Conservation (phyloP, 2,329 filamentous ascomycete species). For the Aspergillaceae sp. region DNA sequence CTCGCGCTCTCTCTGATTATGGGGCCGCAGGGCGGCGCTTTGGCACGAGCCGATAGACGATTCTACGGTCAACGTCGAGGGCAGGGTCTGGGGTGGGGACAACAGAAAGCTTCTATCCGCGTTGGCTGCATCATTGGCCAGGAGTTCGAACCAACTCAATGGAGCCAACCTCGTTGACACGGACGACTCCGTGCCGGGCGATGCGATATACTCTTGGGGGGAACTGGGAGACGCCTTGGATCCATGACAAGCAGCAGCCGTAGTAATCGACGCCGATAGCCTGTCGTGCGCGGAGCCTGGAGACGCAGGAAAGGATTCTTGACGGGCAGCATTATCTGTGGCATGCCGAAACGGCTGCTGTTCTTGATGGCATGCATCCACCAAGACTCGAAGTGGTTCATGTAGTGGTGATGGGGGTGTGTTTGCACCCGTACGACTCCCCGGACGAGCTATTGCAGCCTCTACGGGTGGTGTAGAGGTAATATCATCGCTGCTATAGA, state of each 20-base stretch:
- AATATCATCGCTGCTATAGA: constrained; percentile 8
- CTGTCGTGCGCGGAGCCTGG: constrained; percentile 1
- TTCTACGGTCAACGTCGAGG: constrained; percentile 7
- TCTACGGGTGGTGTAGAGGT: neutral
- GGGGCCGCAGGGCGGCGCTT: constrained; percentile 4
- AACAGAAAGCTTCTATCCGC: constrained; percentile 7
- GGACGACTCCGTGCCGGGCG: constrained; percentile 26
- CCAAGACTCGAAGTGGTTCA: constrained; percentile 8
- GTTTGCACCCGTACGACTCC: neutral
- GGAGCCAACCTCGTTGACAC: constrained; percentile 34
- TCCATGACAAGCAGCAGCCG: constrained; percentile 2
- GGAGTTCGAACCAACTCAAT: constrained; percentile 41
- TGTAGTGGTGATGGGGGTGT: constrained; percentile 2
- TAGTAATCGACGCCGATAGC: constrained; percentile 1
- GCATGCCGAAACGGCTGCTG: constrained; percentile 1
- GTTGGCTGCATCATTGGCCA: constrained; percentile 15
- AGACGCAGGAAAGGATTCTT: constrained; percentile 2
- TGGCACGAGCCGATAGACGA: constrained; percentile 10
- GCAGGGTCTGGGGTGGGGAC: constrained; percentile 12
- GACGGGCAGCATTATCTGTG: constrained; percentile 1
- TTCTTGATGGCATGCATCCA: constrained; percentile 1
- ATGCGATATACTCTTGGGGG: constrained; percentile 8
- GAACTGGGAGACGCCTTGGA: constrained; percentile 3
- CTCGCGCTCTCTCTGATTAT: constrained; percentile 6
- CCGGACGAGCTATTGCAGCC: neutral